Base-by-base conservation (phyloP, 371 early-diverging fungal genomes). In the Mucor indicus region DNA sequence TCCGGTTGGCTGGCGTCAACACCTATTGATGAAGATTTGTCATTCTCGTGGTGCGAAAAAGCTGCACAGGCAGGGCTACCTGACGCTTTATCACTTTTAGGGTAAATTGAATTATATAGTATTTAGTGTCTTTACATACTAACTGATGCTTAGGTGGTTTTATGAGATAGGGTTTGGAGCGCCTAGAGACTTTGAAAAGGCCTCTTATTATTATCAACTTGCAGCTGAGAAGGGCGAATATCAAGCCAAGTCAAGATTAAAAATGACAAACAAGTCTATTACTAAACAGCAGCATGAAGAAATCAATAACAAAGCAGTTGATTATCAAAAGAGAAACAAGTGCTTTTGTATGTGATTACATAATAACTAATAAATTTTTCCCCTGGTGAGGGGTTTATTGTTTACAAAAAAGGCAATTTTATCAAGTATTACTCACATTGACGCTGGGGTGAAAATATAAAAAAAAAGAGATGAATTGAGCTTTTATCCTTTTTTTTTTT, bases 101-200 rank as follows among this genome's bases (percentile, higher is more conserved):
- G 71, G 69, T 69, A 56, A 36, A n/a, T n/a, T n/a, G n/a, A n/a
- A n/a, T n/a, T n/a, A n/a, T n/a, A n/a, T n/a, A n/a, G n/a, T n/a
- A n/a, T n/a, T n/a, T n/a, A n/a, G n/a, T n/a, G n/a, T n/a, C n/a
- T n/a, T n/a, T n/a, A n/a, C n/a, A n/a, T n/a, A n/a, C n/a, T n/a
- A n/a, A n/a, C 37, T 19, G 4, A 20, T 0, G 37, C 16, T 4
- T 48, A 70, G 71, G 7, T 68, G 66, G 60, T 72, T 63, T 29
- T 72, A 72, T 54, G 69, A 72, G 15, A 46, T 46, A 24, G 72
- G 72, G 7, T 50, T 72, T 43, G 72, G 72, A 3, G 59, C 55
- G 0, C 54, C 55, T 1, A 41, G 69, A 12, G 66, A 68, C 33
- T 58, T 53, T 25, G 39, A 31, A 5, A 30, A 40, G 17, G 61